Evolutionary conservation across 1,284 basidiomycete species (phyloP).

Genomic region (Anthracocystis walkeri): DNA sequence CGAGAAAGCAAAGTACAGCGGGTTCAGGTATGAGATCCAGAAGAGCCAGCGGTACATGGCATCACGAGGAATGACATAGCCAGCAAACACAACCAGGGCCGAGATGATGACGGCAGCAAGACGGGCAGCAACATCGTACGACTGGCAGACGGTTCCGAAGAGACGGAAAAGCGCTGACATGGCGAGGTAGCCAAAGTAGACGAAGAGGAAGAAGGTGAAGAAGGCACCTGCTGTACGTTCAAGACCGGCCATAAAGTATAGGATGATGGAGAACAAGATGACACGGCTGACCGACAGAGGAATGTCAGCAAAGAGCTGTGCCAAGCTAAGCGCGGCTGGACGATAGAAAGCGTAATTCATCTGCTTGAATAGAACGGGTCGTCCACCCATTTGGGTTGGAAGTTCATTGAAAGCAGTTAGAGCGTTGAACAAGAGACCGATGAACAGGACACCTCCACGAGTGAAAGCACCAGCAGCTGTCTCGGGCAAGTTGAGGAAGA

Average conservation of each 20-base stretch:
- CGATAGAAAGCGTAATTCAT: conserved; percentile 71
- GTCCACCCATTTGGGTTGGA: conserved; percentile 76
- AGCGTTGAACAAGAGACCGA: conserved; percentile 64
- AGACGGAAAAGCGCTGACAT: conserved; percentile 71
- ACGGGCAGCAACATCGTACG: conserved; percentile 50
- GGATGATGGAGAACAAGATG: conserved; percentile 73
- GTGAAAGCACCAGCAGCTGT: conserved; percentile 60
- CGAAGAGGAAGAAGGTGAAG: conserved; percentile 64
- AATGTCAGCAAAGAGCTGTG: conserved; percentile 79
- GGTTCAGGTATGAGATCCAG: conserved; percentile 69
- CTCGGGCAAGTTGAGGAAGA: conserved; percentile 73
- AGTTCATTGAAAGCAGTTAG: conserved; percentile 74
- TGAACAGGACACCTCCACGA: conserved; percentile 61
- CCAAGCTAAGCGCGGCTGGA: conserved; percentile 73
- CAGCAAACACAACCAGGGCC: conserved; percentile 77
- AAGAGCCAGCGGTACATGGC: conserved; percentile 70
- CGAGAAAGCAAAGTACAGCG: conserved; percentile 74
- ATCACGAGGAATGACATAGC: conserved; percentile 77
- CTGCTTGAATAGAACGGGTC: conserved; percentile 78
- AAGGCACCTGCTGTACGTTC: conserved; percentile 71
- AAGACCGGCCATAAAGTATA: conserved; percentile 78
- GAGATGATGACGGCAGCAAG: conserved; percentile 75
- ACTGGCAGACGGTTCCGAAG: conserved; percentile 74
- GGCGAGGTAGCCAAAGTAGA: conserved; percentile 65
- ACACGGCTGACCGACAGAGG: conserved; percentile 76